These are phyloP conservation scores for Metschnikowia arizonensis DNA, from an alignment of 805 yeast genomes.

Conservation along the genomic window DNA sequence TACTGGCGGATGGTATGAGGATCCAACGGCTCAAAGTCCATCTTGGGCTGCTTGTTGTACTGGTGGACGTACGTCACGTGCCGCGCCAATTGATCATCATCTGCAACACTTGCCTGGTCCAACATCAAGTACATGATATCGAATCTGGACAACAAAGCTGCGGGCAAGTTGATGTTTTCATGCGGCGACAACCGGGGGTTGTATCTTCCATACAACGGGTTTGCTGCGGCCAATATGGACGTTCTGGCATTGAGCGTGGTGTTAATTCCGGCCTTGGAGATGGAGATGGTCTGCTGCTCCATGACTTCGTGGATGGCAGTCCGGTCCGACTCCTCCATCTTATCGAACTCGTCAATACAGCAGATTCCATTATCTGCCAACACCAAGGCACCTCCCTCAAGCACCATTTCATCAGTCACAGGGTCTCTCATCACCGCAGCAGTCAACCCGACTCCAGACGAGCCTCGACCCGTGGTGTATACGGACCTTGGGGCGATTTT, in stretches of 20 bases:
- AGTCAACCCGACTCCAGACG: slow-evolving; percentile 97
- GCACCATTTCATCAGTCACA: slow-evolving; percentile 96
- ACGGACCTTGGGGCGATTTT: slow-evolving; percentile 95
- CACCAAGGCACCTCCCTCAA: slow-evolving; percentile 97
- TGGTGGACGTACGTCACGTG: slow-evolving; percentile 96
- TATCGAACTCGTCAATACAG: slow-evolving; percentile 98
- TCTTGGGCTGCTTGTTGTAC: slow-evolving; percentile 81
- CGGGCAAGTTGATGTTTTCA: slow-evolving; percentile 94
- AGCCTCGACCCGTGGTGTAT: slow-evolving; percentile 97
- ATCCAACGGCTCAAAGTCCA: slow-evolving; percentile 71
- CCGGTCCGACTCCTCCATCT: slow-evolving; percentile 95
- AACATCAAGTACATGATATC: slow-evolving; percentile 83
- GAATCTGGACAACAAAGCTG: slow-evolving; percentile 91
- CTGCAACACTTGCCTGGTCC: slow-evolving; percentile 76
- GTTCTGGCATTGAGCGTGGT: slow-evolving; percentile 95
- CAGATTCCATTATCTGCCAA: slow-evolving; percentile 97
- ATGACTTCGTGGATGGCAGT: slow-evolving; percentile 98
- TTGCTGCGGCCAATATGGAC: slow-evolving; percentile 96
- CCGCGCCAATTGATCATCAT: slow-evolving; percentile 80
- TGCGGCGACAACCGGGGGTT: slow-evolving; percentile 86
- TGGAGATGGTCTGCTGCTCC: slow-evolving; percentile 98
- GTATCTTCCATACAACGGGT: slow-evolving; percentile 92
- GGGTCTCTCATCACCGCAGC: slow-evolving; percentile 99
- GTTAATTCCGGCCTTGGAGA: slow-evolving; percentile 95
- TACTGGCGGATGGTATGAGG: slow-evolving; percentile 77